Conservation (phyloP, 352 stramenopile genomes). For the Phytophthora cactorum region DNA sequence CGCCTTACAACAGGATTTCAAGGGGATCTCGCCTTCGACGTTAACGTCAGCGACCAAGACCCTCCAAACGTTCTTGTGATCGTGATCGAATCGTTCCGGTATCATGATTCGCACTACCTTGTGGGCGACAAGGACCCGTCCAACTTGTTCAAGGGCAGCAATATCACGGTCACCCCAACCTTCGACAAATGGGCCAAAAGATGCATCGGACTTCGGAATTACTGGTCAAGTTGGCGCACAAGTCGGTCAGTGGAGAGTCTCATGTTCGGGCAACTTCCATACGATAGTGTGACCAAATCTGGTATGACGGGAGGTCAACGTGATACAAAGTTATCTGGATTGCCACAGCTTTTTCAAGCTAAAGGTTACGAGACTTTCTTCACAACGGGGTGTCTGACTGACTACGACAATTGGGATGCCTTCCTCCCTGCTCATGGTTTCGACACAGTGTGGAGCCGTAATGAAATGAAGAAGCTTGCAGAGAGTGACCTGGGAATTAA, state of each 20-base stretch:
- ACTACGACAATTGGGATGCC: conserved; percentile 51
- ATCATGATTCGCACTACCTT: conserved; percentile 61
- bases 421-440: conserved; percentile 60
- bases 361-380: conserved; percentile 61
- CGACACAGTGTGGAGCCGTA: conserved; percentile 43
- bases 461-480: conserved; percentile 47
- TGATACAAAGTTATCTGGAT: conserved; percentile 26
- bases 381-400: conserved; percentile 42
- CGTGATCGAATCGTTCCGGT: conserved; percentile 61
- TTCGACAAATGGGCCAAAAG: conserved; percentile 62
- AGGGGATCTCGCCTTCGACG: conserved; percentile 51
- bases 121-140: conserved; percentile 38
- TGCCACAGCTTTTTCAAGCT: conserved; percentile 54
- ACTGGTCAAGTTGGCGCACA: conserved; percentile 62
- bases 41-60: conserved; percentile 37
- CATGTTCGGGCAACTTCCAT: conserved; percentile 57
- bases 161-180: conserved; percentile 46
- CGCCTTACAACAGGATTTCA: conserved; percentile 49
- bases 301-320: conserved; percentile 34
- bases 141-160: conserved; percentile 21
- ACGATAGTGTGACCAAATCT: conserved; percentile 38
- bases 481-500: conserved; percentile 44
- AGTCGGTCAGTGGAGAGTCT: conserved; percentile 65
- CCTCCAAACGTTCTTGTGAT: conserved; percentile 61
- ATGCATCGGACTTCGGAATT: conserved; percentile 54